Percentiles rank a stretch among this genome's conserved stretches.
Conservation (phyloP, 208 protist species). For the Balamuthia mandrillaris region DNA sequence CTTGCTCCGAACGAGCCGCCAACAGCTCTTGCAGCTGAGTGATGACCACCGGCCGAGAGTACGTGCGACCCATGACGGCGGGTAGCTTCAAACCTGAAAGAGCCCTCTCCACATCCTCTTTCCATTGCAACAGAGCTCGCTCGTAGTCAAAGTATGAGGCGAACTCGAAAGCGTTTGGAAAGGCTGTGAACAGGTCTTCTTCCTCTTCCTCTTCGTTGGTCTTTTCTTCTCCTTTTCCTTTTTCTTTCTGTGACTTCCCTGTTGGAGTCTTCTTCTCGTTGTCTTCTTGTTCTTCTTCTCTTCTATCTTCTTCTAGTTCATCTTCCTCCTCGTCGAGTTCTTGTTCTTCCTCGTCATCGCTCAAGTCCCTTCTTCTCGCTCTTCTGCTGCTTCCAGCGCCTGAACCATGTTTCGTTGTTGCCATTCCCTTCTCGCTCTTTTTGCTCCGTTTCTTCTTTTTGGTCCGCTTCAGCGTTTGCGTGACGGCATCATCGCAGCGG, state of each 20-base stretch:
- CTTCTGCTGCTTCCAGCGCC: too few relatives aligned
- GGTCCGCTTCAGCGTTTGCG: too few relatives aligned
- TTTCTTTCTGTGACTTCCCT: background rate
- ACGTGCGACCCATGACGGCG: conserved; percentile 10
- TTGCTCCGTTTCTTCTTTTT: too few relatives aligned
- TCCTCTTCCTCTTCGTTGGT: background rate
- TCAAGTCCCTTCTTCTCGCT: too few relatives aligned
- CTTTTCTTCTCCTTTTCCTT: background rate
- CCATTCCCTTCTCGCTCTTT: too few relatives aligned
- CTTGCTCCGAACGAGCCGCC: background rate
- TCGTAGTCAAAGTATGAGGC: conserved; percentile 29
- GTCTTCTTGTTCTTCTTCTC: background rate
- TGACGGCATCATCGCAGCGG: too few relatives aligned
- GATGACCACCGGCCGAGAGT: background rate
- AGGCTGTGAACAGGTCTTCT: background rate
- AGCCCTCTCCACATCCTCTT: background rate
- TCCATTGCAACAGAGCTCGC: conserved; percentile 21
- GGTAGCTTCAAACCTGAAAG: background rate
- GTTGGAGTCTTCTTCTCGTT: background rate
- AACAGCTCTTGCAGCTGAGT: background rate
- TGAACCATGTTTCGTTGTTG: too few relatives aligned
- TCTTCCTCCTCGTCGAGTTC: background rate
- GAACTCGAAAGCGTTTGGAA: background rate
- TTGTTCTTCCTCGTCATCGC: too few relatives aligned
- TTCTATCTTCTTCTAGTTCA: background rate